These are phyloP conservation scores for Botryotinia convoluta DNA, from an alignment of 2,329 filamentous ascomycete genomes.

Conservation along the genomic window DNA sequence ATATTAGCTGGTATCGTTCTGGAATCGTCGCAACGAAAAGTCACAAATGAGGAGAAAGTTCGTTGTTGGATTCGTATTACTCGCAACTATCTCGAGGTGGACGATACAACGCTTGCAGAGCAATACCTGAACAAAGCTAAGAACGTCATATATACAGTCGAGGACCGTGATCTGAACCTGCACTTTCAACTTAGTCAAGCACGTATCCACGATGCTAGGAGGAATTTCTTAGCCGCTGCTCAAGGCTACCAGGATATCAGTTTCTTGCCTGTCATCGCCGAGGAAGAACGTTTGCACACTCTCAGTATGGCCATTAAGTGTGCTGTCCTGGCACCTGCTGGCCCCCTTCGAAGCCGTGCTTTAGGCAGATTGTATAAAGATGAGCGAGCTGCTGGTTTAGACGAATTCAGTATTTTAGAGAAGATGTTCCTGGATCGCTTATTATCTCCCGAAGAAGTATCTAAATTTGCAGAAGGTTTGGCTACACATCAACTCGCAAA, in stretches of 20 bases:
- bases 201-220: constrained; percentile 85
- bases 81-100: constrained; percentile 88
- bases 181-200: constrained; percentile 91
- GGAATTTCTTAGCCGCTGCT: constrained; percentile 84
- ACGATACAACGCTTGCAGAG: constrained; percentile 83
- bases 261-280: constrained; percentile 73
- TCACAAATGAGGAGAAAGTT: constrained; percentile 79
- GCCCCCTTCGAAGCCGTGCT: constrained; percentile 75
- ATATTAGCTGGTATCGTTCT: constrained; percentile 75
- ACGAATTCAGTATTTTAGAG: constrained; percentile 85
- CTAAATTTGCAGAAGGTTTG: constrained; percentile 77
- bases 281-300: constrained; percentile 81
- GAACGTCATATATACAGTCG: constrained; percentile 78
- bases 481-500: constrained; percentile 85
- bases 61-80: constrained; percentile 91
- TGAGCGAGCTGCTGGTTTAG: constrained; percentile 71
- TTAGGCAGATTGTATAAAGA: constrained; percentile 90
- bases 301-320: constrained; percentile 87
- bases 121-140: constrained; percentile 92
- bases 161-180: constrained; percentile 70
- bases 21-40: constrained; percentile 81
- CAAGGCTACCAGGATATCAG: constrained; percentile 86
- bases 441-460: constrained; percentile 76
- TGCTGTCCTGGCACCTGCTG: constrained; percentile 87
- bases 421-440: constrained; percentile 96